Evolutionary conservation across 306 rosid species (phyloP).

Genomic region (Cicer bijugum): DNA sequence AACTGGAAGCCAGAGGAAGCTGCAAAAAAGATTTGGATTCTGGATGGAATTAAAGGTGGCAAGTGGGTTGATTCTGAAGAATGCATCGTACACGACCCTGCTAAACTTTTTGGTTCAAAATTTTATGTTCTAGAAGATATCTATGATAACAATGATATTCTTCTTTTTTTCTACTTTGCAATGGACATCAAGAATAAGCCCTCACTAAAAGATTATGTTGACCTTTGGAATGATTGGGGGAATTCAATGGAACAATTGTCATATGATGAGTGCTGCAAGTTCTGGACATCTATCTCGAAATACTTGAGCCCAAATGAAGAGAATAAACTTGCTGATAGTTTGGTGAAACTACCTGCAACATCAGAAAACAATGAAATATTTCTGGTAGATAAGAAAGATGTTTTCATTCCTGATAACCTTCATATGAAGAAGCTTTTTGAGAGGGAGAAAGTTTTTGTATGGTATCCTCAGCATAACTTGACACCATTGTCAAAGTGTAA

Average conservation of each 20-base stretch:
- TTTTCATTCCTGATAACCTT: conserved; percentile 73
- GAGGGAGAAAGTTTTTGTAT: conserved; percentile 58
- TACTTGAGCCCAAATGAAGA: conserved; percentile 45
- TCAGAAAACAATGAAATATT: conserved; percentile 50
- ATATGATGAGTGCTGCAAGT: conserved; percentile 59
- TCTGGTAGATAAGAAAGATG: conserved; percentile 55
- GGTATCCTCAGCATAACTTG: conserved; percentile 65
- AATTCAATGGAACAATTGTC: conserved; percentile 48
- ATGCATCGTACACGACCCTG: conserved; percentile 63
- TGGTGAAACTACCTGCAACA: conserved; percentile 64
- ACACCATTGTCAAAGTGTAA: conserved; percentile 43
- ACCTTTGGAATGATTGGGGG: conserved; percentile 79
- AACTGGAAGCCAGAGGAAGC: conserved; percentile 58
- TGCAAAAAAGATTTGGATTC: conserved; percentile 62
- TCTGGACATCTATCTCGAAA: conserved; percentile 63
- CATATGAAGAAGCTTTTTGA: conserved; percentile 67
- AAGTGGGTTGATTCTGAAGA: conserved; percentile 56
- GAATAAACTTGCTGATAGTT: conserved; percentile 46
- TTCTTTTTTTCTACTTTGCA: conserved; percentile 56
- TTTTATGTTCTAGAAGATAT: conserved; percentile 51
- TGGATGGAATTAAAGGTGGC: conserved; percentile 49
- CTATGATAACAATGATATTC: conserved; percentile 44
- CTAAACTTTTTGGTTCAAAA: conserved; percentile 60
- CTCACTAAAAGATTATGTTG: conserved; percentile 58
- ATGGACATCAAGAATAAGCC: conserved; percentile 56